Evolutionary conservation across 2,329 filamentous ascomycete genomes (phyloP), one percentile per base, ranked within the genome.

Genomic region (Acrocalymma vagum): DNA sequence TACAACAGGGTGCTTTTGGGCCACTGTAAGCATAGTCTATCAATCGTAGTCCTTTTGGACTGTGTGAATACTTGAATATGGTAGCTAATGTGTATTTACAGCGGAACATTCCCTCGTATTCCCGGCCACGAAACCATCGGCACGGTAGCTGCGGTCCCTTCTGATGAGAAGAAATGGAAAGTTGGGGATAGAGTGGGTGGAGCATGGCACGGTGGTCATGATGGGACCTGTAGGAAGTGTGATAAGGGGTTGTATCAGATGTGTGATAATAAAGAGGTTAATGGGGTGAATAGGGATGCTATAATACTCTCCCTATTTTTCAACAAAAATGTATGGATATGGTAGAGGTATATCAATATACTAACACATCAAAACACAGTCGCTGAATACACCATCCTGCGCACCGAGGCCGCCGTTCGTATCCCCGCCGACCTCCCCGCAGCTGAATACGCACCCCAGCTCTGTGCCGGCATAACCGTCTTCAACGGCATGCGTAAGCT

Each of bases 101-200:
- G 28, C 10, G 84, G 2, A 76, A 79, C 6, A 34, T 34, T 23
- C 11, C 18, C 31, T 22, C 11, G 25, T 34, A 65, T 82, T 1
- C 81, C 84, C 1, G 86, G 86, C 14, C 86, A 90, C 68, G 85
- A 89, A 62, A 72, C 84, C 24, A 77, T 88, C 34, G 85, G 85
- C n/a, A 78, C 83, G 13, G 73, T 89, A 5, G 84, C 78, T 11
- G 78, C 78, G 6, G 62, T 86, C 1, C 80, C 81, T 5, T 69
- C 76, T 0, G 68, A 62, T 2, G 82, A 84, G 26, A 76, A 72
- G 23, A 66, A 70, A n/a, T 82, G 84, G 71, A 72, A 77, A 37
- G 70, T 79, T 1, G 85, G 84, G 10, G 83, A 87, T 38, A 74
- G 84, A 2, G 80, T 87, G 3, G 86, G 86, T 8, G 82, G 78